Percentiles rank a stretch among this genome's conserved stretches.
These are phyloP conservation scores for Yarrowia alimentaria DNA, from an alignment of 805 yeast species.

Conservation along the genomic window DNA sequence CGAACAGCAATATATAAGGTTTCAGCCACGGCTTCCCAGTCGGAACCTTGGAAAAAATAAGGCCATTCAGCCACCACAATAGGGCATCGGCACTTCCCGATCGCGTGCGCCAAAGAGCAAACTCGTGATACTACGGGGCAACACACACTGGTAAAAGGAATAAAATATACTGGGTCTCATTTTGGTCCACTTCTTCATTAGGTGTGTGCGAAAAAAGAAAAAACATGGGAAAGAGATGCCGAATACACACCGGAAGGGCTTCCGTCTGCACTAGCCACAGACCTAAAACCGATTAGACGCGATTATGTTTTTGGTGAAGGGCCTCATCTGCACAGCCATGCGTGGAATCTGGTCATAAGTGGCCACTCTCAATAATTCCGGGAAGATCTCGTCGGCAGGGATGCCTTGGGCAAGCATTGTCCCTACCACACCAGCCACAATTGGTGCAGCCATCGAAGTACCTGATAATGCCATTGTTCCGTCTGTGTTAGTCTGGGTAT, in stretches of 20 bases:
- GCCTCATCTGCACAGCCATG: conserved; percentile 27
- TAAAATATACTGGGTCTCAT: no score
- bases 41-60: background rate
- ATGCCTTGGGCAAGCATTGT: conserved; percentile 18
- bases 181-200: background rate
- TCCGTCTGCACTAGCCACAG: conserved; percentile 25
- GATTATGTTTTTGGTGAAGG: conserved; percentile 17
- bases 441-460: conserved; percentile 28
- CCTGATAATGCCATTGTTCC: conserved; percentile 29
- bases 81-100: background rate
- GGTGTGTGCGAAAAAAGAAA: background rate
- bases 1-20: background rate
- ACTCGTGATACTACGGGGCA: background rate
- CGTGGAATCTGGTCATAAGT: conserved; percentile 25
- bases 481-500: conserved; percentile 30
- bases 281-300: conserved; percentile 25
- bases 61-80: conserved; percentile 11
- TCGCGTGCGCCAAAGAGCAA: background rate
- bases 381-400: conserved; percentile 18
- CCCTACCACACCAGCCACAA: conserved; percentile 26
- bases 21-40: conserved; percentile 22
- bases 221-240: background rate
- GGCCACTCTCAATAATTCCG: conserved; percentile 18
- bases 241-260: background rate
- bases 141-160: no score